A percentile compares a stretch with the other conserved stretches of the same genome.
phyloP scores from a whole-genome alignment of 352 stramenopile species.

The Phytophthora multivora region DNA sequence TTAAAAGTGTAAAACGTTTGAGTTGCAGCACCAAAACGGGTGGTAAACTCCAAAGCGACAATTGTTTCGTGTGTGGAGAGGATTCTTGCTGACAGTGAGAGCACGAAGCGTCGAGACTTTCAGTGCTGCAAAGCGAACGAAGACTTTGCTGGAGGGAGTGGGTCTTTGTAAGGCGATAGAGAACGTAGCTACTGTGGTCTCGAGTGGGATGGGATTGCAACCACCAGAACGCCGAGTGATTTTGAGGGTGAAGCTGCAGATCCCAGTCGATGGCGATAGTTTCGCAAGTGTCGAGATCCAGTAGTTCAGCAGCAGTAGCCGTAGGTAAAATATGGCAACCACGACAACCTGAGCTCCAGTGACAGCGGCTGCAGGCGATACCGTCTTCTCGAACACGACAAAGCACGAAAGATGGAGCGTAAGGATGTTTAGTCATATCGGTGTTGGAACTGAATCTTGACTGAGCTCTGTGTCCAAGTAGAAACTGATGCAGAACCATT shows the following conservation, averaged over 20 bases:
- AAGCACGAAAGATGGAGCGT: constrained; percentile 39
- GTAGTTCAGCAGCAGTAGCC: constrained; percentile 30
- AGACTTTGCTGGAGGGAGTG: constrained; percentile 49
- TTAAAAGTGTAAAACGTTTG: constrained; percentile 62
- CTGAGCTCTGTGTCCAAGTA: not conserved
- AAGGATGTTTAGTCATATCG: not conserved
- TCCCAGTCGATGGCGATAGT: constrained; percentile 76
- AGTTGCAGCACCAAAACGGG: constrained; percentile 68
- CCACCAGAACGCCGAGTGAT: constrained; percentile 26
- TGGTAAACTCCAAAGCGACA: constrained; percentile 60
- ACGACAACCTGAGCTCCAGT: constrained; percentile 55
- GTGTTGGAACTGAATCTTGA: not conserved
- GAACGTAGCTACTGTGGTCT: constrained; percentile 48
- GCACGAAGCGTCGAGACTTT: constrained; percentile 51
- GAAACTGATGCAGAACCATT: constrained; percentile 20
- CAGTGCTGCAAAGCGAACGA: constrained; percentile 49
- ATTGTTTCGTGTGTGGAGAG: constrained; percentile 50
- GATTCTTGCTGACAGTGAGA: constrained; percentile 34
- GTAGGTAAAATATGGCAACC: constrained; percentile 52
- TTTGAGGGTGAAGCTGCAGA: constrained; percentile 19
- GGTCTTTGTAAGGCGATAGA: constrained; percentile 31
- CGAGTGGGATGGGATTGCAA: constrained; percentile 19
- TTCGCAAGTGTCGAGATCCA: constrained; percentile 51
- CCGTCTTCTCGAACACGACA: constrained; percentile 52
- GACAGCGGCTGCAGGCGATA: constrained; percentile 48